Base-by-base conservation (phyloP, 2,329 filamentous ascomycete species). In the Colletotrichum phormii region DNA sequence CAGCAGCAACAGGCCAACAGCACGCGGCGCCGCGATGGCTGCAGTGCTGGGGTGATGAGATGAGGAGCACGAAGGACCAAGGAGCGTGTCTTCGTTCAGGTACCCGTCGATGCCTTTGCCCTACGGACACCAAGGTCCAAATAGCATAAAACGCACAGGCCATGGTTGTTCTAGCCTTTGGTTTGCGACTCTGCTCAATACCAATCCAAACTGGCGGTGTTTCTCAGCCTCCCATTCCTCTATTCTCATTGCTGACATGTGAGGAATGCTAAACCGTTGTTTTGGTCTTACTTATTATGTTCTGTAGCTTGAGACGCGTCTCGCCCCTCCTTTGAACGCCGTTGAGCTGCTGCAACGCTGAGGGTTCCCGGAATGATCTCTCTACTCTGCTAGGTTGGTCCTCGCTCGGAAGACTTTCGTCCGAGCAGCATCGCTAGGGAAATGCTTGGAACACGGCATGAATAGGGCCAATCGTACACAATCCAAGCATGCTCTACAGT, bases 291-390 rank as follows among this genome's bases (percentile, higher is more conserved):
- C n/a, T n/a, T n/a, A 26, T 22, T 29, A 13, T 33, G 11, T 22
- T n/a, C 29, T 42, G 18, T 24, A 13, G 33, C 22, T 7, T 13
- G 13, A 24, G 26, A 64, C 69, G 64, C 69, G 69, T 68, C 42
- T 37, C 58, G 51, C n/a, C 42, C 51, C 37, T 53, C 58, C 33
- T 64, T 18, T 11, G 5, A 37, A 42, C 9, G 55, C 69, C 51
- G 51, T 42, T 58, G 58, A 71, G 58, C 66, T 55, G 49, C 35
- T 64, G 66, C 55, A 57, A 73, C 71, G 46, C 22, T 61, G 67
- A 61, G 35, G 35, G 59, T 69, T 58, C 29, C 35, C 58, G 35
- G 55, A 46, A 46, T 49, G 35, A 65, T 64, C 46, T 57, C 53
- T 26, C 35, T 22, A 22, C 35, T 53, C 12, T 63, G 22, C 66